Base-by-base conservation (phyloP, 2,329 filamentous ascomycete species). In the Ophiostoma novo-ulmi region DNA sequence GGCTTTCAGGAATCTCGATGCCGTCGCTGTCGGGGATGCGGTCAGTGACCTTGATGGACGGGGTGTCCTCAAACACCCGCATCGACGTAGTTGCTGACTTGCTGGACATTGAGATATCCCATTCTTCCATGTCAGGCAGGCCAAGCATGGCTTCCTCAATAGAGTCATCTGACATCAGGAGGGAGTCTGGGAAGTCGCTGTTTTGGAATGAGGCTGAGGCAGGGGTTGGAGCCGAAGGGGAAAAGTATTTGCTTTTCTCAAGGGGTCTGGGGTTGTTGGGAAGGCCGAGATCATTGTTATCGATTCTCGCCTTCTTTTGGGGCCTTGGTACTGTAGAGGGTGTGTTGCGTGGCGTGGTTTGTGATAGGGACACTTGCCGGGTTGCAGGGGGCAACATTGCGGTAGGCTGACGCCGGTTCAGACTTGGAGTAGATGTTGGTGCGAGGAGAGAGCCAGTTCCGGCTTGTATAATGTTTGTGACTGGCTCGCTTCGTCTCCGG, bases 251-350 rank as follows among this genome's bases (percentile, higher is more conserved):
- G 80, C 86, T 88, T 69, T 78, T 83, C 74, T 83, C 69, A 77
- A 11, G 77, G 20, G 78, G 68, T 41, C 48, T 69, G 68, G n/a
- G 3, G 64, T 52, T 65, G n/a, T 39, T 41, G 5, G 48, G 20
- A 2, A 61, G 22, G 13, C 75, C 71, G 13, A 76, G 78, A 7
- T 74, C 74, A 2, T 86, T 83, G 5, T 83, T 80, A 71, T 84
- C 87, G 7, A 88, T 77, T 52, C 85, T 83, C 58, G 82, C 82
- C 77, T 88, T 88, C 79, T 88, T 88, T 69, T 81, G 81, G 31
- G 86, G 86, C 68, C 85, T 74, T 26, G 76, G 35, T 0, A 39
- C 6, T 22, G 63, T 67, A 22, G 38, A 22, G 13, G 38, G 36
- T 31, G 38, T 26, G 38, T 6, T 44, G 38, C 36, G 65, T 26